phyloP scores from a whole-genome alignment of 2,329 filamentous ascomycete genomes.

The Orbilia blumenaviensis region DNA sequence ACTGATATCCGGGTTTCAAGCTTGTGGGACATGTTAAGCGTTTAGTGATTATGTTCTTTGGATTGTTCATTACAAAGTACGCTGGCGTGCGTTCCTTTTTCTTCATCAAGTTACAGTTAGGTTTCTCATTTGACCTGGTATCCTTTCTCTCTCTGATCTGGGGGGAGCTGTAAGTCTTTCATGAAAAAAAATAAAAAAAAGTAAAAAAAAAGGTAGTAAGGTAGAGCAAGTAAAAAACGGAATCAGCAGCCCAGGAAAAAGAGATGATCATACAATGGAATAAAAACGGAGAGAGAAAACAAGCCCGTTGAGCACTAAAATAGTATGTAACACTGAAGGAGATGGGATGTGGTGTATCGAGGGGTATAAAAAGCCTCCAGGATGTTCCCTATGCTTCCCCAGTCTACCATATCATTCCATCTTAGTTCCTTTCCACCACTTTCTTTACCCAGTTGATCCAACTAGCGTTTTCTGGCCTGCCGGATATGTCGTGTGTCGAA shows the following conservation, averaged over 20 bases:
- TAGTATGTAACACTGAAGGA: conserved; percentile 54
- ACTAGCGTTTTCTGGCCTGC: conserved; percentile 30
- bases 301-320: conserved; percentile 52
- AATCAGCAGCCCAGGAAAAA: conserved; percentile 50
- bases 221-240: conserved; percentile 47
- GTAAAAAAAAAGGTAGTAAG: conserved; percentile 42
- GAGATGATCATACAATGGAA: conserved; percentile 53
- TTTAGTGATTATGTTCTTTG: conserved; percentile 26
- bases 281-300: conserved; percentile 39
- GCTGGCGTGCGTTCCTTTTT: conserved; percentile 31
- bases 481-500: conserved; percentile 29
- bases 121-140: conserved; percentile 49
- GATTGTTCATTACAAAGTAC: conserved; percentile 49
- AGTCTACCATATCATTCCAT: neutral
- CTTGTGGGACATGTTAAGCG: neutral
- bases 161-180: conserved; percentile 30
- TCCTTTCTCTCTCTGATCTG: conserved; percentile 33
- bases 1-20: neutral
- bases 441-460: conserved; percentile 19
- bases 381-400: neutral
- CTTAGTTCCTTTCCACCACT: neutral
- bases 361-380: conserved; percentile 1
- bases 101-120: conserved; percentile 54
- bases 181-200: conserved; percentile 48
- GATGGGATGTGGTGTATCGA: conserved; percentile 22